Percentiles rank a stretch among this genome's conserved stretches.
Evolutionary conservation across 2,329 filamentous ascomycete species (phyloP).

Genomic region (Alternaria novae-zelandiae): DNA sequence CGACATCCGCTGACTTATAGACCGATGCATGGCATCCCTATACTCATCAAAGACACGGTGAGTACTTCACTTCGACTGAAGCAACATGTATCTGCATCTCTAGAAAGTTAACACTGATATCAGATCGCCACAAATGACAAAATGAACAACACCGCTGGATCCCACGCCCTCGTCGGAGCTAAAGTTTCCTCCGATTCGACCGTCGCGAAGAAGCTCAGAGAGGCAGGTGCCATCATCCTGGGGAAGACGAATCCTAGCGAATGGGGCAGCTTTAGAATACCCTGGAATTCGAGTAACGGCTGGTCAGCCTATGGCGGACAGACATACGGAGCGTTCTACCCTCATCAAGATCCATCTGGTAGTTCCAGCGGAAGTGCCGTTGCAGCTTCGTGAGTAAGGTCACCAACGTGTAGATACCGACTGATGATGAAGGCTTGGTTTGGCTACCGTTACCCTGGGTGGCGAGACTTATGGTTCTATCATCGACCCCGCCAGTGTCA

Average conservation of each 20-base stretch:
- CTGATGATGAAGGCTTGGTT: not conserved
- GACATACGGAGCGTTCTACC: conserved; percentile 64
- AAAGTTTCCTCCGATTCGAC: conserved; percentile 71
- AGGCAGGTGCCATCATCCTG: conserved; percentile 71
- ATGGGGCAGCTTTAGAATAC: conserved; percentile 62
- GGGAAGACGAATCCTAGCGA: conserved; percentile 73
- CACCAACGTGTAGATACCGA: too few relatives aligned
- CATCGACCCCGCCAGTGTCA: conserved; percentile 74
- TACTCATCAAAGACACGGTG: conserved; percentile 69
- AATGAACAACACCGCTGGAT: conserved; percentile 77
- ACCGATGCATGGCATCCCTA: conserved; percentile 76
- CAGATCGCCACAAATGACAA: conserved; percentile 63
- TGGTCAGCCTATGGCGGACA: conserved; percentile 44
- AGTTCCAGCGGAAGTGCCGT: conserved; percentile 71
- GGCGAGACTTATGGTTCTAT: conserved; percentile 75
- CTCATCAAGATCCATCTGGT: conserved; percentile 70
- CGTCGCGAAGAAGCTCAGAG: conserved; percentile 66
- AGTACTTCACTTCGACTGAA: not conserved
- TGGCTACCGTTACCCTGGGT: not conserved
- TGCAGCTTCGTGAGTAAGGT: conserved; percentile 67
- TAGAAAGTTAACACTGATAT: not conserved
- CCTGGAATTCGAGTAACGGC: conserved; percentile 43
- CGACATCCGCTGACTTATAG: not conserved
- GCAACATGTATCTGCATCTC: not conserved
- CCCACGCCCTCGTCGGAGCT: conserved; percentile 69